phyloP scores from a whole-genome alignment of 192 early-diverging fungal species.

The Spinellus fusiger region DNA sequence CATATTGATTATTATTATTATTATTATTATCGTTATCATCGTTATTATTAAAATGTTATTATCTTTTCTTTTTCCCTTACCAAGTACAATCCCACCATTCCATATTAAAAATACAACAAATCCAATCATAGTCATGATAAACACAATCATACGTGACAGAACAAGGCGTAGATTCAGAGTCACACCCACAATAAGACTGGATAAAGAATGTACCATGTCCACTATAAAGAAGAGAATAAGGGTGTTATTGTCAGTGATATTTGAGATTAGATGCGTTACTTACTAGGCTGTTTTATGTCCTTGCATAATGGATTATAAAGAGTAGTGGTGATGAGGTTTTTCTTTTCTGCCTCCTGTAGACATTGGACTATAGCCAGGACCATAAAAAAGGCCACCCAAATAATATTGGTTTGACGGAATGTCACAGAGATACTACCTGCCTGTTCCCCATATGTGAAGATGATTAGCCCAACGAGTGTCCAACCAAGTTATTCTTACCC shows the following conservation, averaged over 20 bases:
- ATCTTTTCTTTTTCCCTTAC: conserved; percentile 35
- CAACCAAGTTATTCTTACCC: conserved; percentile 42
- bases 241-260: background rate
- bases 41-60: background rate
- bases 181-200: conserved; percentile 16
- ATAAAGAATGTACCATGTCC: conserved; percentile 7
- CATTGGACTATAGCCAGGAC: conserved; percentile 35
- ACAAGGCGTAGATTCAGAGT: conserved; percentile 10
- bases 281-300: background rate
- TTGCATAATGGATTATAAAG: conserved; percentile 21
- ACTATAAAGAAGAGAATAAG: background rate
- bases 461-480: too few species aligned
- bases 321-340: background rate
- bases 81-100: conserved; percentile 84
- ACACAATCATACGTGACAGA: conserved; percentile 40
- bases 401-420: conserved; percentile 90
- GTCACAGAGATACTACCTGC: conserved; percentile 41
- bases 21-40: background rate
- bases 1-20: background rate
- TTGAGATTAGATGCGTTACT: background rate
- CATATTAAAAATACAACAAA: conserved; percentile 69
- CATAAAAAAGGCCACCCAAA: conserved; percentile 78
- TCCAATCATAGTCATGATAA: conserved; percentile 32
- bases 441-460: too few species aligned
- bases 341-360: conserved; percentile 6